These are phyloP conservation scores for Podaxis sp. DNA, from an alignment of 768 basidiomycete species.

Conservation along the genomic window DNA sequence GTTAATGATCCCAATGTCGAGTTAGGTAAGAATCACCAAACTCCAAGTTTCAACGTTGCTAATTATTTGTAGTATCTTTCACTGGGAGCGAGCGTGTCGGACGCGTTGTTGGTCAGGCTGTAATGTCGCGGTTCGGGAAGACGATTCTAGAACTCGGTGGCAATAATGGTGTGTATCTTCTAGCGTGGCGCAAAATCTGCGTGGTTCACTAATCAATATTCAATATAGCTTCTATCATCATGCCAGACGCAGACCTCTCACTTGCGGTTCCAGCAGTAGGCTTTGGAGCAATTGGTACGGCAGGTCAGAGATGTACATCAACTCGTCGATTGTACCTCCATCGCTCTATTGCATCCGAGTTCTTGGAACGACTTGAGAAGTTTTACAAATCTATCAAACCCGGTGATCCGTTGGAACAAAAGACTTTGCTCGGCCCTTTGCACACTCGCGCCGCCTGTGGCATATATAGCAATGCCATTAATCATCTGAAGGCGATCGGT, in stretches of 20 bases:
- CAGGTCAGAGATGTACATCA: conserved; percentile 83
- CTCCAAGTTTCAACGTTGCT: conserved; percentile 8
- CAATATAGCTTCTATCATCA: conserved; percentile 92
- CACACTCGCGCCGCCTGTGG: conserved; percentile 72
- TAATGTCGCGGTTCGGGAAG: conserved; percentile 88
- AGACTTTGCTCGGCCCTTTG: conserved; percentile 83
- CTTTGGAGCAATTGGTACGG: conserved; percentile 89
- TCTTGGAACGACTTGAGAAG: conserved; percentile 71
- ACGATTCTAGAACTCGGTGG: conserved; percentile 90
- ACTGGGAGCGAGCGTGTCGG: conserved; percentile 93
- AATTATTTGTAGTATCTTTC: conserved; percentile 70
- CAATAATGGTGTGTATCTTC: conserved; percentile 74
- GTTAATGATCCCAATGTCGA: conserved; percentile 75
- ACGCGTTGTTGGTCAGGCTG: conserved; percentile 81
- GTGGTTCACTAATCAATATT: conserved; percentile 22
- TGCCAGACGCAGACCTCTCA: conserved; percentile 90
- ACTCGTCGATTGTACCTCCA: conserved; percentile 92
- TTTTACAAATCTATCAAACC: conserved; percentile 72
- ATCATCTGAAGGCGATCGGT: conserved; percentile 58
- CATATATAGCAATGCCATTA: conserved; percentile 61
- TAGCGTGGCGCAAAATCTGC: conserved; percentile 8
- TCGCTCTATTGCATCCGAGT: conserved; percentile 69
- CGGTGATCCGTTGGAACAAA: conserved; percentile 80
- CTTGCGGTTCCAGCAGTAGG: conserved; percentile 90
- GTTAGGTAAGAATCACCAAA: conserved; percentile 52